Evolutionary conservation across 768 basidiomycete genomes (phyloP), one percentile per base, ranked within the genome.

Genomic region (Podaxis sp.): DNA sequence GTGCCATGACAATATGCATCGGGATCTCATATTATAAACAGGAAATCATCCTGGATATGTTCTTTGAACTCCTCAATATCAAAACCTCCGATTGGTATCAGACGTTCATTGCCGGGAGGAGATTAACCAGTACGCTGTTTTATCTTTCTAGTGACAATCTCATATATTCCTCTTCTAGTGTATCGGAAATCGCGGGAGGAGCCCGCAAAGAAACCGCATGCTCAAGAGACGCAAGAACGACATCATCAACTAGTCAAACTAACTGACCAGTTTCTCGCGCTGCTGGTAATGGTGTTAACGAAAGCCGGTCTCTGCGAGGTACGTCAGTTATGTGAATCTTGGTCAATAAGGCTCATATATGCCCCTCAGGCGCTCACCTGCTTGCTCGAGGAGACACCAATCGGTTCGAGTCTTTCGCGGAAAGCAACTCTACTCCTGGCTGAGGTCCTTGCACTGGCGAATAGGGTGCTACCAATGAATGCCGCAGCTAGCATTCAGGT

Each of bases 1-100:
- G n/a, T 22, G 49, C 60, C 11, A 51, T 33, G 11, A 2, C 0
- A n/a, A 11, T 15, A 5, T 40, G 47, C 15, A 33, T 59, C 56
- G 11, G 57, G 56, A 55, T 36, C 55, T 57, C 19, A 53, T n/a
- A 25, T 17, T 56, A 19, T 22, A 63, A 3, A 24, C 67, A 97
- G 96, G 96, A 98, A 78, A 85, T 94, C 33, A 80, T 98, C 38
- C 78, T 98, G 57, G 94, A 98, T 67, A 90, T 97, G 85, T 91
- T 98, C 68, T 98, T 98, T 68, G 91, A 93, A 64, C 80, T 96
- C 17, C 77, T 99, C 19, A 93, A 94, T 60, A 96, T 98, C 74
- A 93, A 93, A 72, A 84, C 91, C 0, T 92, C 94, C 1, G 90
- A 90, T 50, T 98, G 96, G 94, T 93, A 93, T 71, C 85, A 93